Evolutionary conservation across 106 monocot genomes (phyloP).

Genomic region (Dactylorhiza incarnata): DNA sequence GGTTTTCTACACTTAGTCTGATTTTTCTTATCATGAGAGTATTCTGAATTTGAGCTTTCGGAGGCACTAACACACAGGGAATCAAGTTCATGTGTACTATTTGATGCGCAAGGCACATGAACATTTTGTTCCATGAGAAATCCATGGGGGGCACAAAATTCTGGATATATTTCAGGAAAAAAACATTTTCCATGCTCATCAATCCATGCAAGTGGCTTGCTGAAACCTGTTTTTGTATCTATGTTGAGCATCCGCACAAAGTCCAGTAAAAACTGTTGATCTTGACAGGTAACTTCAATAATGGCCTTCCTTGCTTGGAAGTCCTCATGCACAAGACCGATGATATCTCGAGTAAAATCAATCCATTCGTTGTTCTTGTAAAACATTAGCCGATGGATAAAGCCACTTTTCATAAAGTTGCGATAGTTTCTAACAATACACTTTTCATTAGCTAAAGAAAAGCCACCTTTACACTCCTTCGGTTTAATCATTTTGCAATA

Average conservation of each 20-base stretch:
- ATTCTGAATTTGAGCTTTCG: conserved; percentile 66
- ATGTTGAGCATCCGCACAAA: conserved; percentile 71
- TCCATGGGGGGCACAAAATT: conserved; percentile 16
- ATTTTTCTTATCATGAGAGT: conserved; percentile 7
- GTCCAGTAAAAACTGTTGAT: conserved; percentile 50
- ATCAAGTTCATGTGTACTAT: conserved; percentile 24
- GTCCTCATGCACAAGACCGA: conserved; percentile 29
- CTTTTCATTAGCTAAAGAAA: conserved; percentile 4
- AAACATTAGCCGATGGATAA: conserved; percentile 51
- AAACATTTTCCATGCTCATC: conserved; percentile 49
- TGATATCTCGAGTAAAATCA: conserved; percentile 46
- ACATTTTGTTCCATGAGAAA: conserved; percentile 10
- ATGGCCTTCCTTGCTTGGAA: conserved; percentile 63
- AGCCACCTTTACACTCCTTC: conserved; percentile 2
- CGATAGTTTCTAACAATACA: conserved; percentile 42
- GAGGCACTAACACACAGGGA: conserved; percentile 23
- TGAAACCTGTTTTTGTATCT: conserved; percentile 32
- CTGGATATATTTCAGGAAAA: conserved; percentile 43
- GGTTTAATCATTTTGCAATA: not conserved
- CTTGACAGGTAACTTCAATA: conserved; percentile 35
- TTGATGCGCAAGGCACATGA: conserved; percentile 15
- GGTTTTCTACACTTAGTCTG: conserved; percentile 15
- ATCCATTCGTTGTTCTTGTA: conserved; percentile 59
- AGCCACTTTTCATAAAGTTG: conserved; percentile 64
- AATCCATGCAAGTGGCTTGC: conserved; percentile 76